Conservation (phyloP, 2,329 filamentous ascomycete genomes). For the Phialemoniopsis sp. region DNA sequence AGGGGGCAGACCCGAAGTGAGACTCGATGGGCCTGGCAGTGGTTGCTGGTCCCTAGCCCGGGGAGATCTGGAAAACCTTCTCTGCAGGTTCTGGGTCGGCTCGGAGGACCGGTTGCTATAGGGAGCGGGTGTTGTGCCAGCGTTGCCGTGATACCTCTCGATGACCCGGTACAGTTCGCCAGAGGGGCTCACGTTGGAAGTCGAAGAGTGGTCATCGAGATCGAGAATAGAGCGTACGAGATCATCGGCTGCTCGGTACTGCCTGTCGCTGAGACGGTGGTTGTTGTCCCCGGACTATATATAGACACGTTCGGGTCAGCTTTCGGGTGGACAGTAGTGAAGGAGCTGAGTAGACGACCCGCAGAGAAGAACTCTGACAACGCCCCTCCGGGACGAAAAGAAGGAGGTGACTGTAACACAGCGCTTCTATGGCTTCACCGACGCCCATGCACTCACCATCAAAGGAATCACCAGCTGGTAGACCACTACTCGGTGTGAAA, state of each 20-base stretch:
- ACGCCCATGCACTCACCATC: constrained; percentile 2
- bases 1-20: constrained; percentile 17
- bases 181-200: constrained; percentile 32
- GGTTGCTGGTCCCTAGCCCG: too few relatives aligned
- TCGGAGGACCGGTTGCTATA: constrained; percentile 28
- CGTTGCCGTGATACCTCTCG: constrained; percentile 29
- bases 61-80: constrained; percentile 23
- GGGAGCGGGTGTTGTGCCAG: constrained; percentile 5
- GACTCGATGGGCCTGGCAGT: constrained; percentile 13
- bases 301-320: too few relatives aligned
- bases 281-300: constrained; percentile 11
- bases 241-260: constrained; percentile 21
- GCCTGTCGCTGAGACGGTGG: constrained; percentile 4
- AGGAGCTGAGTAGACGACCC: too few relatives aligned
- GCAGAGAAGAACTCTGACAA: too few relatives aligned
- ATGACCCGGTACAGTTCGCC: constrained; percentile 37
- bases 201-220: constrained; percentile 29
- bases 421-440: background rate
- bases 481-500: too few relatives aligned
- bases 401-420: background rate
- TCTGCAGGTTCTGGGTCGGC: constrained; percentile 25
- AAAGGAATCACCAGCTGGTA: background rate
- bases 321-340: too few relatives aligned
- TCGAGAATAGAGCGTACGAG: constrained; percentile 33
- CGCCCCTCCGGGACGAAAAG: background rate